A percentile compares a stretch with the other conserved stretches of the same genome.
These are phyloP conservation scores for Sedum album DNA, from an alignment of 164 flowering plant genomes.

Conservation along the genomic window DNA sequence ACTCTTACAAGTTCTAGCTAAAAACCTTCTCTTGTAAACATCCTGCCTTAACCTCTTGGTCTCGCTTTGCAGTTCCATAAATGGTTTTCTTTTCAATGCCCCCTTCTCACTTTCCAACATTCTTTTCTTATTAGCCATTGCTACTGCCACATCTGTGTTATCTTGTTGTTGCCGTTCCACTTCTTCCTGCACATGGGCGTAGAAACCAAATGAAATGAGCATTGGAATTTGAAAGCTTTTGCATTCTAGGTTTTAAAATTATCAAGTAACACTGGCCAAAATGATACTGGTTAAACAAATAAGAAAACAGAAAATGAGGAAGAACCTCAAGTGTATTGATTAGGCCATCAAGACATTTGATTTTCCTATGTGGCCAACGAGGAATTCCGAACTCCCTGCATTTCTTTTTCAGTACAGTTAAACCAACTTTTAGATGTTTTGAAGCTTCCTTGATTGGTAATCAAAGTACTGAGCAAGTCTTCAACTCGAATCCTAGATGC, in stretches of 20 bases:
- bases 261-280: not conserved
- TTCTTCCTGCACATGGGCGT: constrained; percentile 32
- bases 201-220: not conserved
- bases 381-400: constrained; percentile 66
- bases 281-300: not conserved
- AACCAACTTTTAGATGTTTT: constrained; percentile 42
- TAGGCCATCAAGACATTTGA: constrained; percentile 57
- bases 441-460: constrained; percentile 60
- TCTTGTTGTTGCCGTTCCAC: constrained; percentile 31
- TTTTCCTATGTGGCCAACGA: constrained; percentile 72
- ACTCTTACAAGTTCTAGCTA: constrained; percentile 32
- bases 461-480: constrained; percentile 47
- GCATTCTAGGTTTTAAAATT: not conserved
- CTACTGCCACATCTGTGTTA: constrained; percentile 37
- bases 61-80: constrained; percentile 47
- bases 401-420: constrained; percentile 53
- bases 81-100: constrained; percentile 43
- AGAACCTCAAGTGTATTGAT: constrained; percentile 53
- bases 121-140: constrained; percentile 44
- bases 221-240: not conserved
- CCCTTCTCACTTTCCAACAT: constrained; percentile 55
- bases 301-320: not conserved
- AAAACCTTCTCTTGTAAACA: constrained; percentile 51
- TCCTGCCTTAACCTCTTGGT: constrained; percentile 65
- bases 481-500: constrained; percentile 37